These are phyloP conservation scores for Aspergillus arachidicola DNA, from an alignment of 2,329 filamentous ascomycete species.

Conservation along the genomic window DNA sequence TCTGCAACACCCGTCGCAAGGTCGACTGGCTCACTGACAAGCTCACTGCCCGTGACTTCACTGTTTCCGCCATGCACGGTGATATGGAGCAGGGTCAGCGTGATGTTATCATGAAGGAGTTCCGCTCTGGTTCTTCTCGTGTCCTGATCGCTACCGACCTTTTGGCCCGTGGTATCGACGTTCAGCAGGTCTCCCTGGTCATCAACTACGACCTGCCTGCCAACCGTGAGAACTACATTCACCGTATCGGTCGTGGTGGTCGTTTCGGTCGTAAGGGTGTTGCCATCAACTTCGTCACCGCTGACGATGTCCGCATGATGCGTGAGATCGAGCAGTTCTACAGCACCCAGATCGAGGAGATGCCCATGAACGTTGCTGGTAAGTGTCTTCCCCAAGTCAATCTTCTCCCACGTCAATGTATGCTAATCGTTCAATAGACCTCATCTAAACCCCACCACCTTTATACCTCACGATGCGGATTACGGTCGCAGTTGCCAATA, in stretches of 20 bases:
- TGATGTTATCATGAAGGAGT: slow-evolving; percentile 99
- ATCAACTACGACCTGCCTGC: slow-evolving; percentile 99
- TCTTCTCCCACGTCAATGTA: neutral
- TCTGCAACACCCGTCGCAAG: slow-evolving; percentile 99
- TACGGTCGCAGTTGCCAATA: slow-evolving; percentile 39
- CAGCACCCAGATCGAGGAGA: slow-evolving; percentile 99
- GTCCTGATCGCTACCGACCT: slow-evolving; percentile 98
- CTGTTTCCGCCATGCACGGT: slow-evolving; percentile 99
- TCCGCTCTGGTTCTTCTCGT: slow-evolving; percentile 97
- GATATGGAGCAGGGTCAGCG: slow-evolving; percentile 98
- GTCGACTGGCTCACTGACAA: slow-evolving; percentile 99
- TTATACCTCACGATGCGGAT: slow-evolving; percentile 39
- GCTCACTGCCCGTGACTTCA: slow-evolving; percentile 98
- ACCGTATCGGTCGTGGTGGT: slow-evolving; percentile 98
- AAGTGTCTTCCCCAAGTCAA: slow-evolving; percentile 36
- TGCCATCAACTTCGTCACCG: slow-evolving; percentile 99
- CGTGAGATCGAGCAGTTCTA: slow-evolving; percentile 99
- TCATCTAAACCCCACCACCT: slow-evolving; percentile 45
- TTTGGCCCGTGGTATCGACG: slow-evolving; percentile 98
- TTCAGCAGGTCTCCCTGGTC: slow-evolving; percentile 98
- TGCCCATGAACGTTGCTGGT: slow-evolving; percentile 90
- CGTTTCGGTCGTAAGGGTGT: slow-evolving; percentile 99
- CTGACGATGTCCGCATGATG: slow-evolving; percentile 99
- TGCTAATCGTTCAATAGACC: slow-evolving; percentile 32
- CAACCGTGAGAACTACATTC: slow-evolving; percentile 99